These are phyloP conservation scores for Didymella arachidicola DNA, from an alignment of 2,329 filamentous ascomycete genomes.

Conservation along the genomic window DNA sequence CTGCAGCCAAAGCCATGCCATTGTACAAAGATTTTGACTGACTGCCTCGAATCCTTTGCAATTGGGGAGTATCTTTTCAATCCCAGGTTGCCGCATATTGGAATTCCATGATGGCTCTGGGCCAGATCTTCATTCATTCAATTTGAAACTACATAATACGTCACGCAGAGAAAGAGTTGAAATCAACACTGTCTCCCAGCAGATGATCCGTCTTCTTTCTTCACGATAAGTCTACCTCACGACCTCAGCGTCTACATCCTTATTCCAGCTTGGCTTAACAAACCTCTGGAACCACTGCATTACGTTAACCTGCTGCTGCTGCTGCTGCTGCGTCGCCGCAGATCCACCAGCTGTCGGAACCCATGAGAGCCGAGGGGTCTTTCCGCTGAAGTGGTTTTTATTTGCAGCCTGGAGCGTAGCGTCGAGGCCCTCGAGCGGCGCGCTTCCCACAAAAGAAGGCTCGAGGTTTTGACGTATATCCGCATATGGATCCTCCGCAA, in stretches of 20 bases:
- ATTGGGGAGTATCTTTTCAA: background rate
- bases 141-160: slow-evolving; percentile 1
- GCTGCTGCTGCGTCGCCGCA: background rate
- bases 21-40: background rate
- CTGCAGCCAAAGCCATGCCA: background rate
- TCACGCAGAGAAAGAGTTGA: background rate
- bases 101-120: background rate
- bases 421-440: slow-evolving; percentile 5
- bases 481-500: slow-evolving; percentile 1
- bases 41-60: background rate
- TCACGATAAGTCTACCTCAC: background rate
- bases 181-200: background rate
- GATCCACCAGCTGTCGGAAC: background rate
- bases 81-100: background rate
- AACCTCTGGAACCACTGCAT: slow-evolving; percentile 9
- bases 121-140: background rate
- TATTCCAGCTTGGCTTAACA: slow-evolving; percentile 12
- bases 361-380: background rate
- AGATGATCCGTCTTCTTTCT: background rate
- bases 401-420: slow-evolving; percentile 9
- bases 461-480: background rate
- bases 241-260: slow-evolving; percentile 12
- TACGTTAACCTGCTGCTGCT: background rate
- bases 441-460: background rate
- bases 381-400: slow-evolving; percentile 1